phyloP scores from a whole-genome alignment of 768 basidiomycete species.

The Tricholomella constricta region DNA sequence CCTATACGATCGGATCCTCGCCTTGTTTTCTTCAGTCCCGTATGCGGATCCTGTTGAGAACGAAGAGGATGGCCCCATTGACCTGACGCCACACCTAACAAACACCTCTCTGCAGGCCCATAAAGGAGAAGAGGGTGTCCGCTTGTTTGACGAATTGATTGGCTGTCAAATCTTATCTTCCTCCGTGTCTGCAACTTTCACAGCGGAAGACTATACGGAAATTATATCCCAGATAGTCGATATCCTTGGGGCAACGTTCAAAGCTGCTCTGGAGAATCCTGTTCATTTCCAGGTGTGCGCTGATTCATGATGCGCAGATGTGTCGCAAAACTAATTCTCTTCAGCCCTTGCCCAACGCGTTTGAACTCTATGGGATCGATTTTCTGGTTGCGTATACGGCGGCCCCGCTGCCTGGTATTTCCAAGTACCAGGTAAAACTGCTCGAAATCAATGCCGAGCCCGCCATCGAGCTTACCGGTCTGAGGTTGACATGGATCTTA shows the following conservation, averaged over 20 bases:
- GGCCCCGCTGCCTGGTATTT: constrained; percentile 10
- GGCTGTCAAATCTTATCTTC: constrained; percentile 57
- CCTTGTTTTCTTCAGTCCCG: constrained; percentile 80
- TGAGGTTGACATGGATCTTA: constrained; percentile 77
- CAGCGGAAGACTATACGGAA: constrained; percentile 35
- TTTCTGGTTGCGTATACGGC: constrained; percentile 66
- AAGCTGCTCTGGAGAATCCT: constrained; percentile 80
- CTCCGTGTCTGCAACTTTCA: constrained; percentile 21
- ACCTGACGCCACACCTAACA: constrained; percentile 81
- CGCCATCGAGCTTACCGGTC: constrained; percentile 91
- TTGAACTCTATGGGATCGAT: constrained; percentile 95
- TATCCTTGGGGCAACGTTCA: constrained; percentile 79
- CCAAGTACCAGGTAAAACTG: constrained; percentile 62
- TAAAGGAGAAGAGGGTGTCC: constrained; percentile 68
- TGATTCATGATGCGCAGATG: background rate
- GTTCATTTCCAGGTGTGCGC: constrained; percentile 77
- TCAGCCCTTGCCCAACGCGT: constrained; percentile 86
- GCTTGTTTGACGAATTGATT: constrained; percentile 77
- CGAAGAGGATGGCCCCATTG: constrained; percentile 31
- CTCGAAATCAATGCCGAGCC: constrained; percentile 96
- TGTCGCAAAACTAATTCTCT: constrained; percentile 2
- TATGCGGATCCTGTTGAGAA: constrained; percentile 53
- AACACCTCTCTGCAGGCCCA: constrained; percentile 87
- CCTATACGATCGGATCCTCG: constrained; percentile 80
- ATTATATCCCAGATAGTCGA: constrained; percentile 65